A percentile compares a stretch with the other conserved stretches of the same genome.
phyloP scores from a whole-genome alignment of 2,329 filamentous ascomycete genomes.

The Aspergillus sp. region DNA sequence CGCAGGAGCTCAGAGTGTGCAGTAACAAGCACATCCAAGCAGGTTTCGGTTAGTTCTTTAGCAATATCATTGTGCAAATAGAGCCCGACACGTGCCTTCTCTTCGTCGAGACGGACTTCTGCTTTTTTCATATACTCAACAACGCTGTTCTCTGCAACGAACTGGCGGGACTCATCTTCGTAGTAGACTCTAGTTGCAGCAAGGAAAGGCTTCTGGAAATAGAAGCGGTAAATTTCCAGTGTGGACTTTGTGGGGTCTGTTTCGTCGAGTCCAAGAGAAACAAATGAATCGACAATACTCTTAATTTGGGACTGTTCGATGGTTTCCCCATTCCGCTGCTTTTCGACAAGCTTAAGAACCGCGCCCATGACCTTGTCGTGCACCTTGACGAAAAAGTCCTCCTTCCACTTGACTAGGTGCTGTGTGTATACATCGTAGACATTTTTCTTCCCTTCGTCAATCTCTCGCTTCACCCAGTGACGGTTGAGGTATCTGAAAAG shows the following conservation, averaged over 20 bases:
- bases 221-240: constrained; percentile 86
- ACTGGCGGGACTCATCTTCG: constrained; percentile 85
- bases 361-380: constrained; percentile 90
- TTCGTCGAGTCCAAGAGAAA: constrained; percentile 91
- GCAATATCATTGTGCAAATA: constrained; percentile 92
- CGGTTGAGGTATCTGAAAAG: constrained; percentile 94
- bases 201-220: constrained; percentile 92
- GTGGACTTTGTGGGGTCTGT: constrained; percentile 91
- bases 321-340: constrained; percentile 94
- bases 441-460: constrained; percentile 97
- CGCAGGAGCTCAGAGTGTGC: constrained; percentile 83
- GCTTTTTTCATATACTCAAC: constrained; percentile 99
- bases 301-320: constrained; percentile 98
- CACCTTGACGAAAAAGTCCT: constrained; percentile 82
- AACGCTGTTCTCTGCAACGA: constrained; percentile 93
- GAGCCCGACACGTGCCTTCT: constrained; percentile 88
- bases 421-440: constrained; percentile 98
- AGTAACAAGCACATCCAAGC: constrained; percentile 84
- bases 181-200: constrained; percentile 83
- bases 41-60: constrained; percentile 77
- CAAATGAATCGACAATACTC: constrained; percentile 92
- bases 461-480: constrained; percentile 98
- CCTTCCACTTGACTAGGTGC: constrained; percentile 92
- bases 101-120: constrained; percentile 81
- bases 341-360: constrained; percentile 92